phyloP scores from a whole-genome alignment of 805 yeast genomes.

The Soucietia sequanensis region DNA sequence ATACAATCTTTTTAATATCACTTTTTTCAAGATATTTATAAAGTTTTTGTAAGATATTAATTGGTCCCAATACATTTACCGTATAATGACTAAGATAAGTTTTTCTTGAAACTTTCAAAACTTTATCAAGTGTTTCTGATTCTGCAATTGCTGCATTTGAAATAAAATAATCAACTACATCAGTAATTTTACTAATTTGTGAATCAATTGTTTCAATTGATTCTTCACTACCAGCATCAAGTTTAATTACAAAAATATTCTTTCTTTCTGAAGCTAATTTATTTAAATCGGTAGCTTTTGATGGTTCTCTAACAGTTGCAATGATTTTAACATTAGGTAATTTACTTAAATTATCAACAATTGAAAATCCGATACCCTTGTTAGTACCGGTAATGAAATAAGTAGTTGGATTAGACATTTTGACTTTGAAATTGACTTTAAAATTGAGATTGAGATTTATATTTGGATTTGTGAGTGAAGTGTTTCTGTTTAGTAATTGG shows the following conservation, averaged over 20 bases:
- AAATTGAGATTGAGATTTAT: background rate
- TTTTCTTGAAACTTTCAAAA: slow-evolving; percentile 15
- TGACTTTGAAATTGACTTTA: background rate
- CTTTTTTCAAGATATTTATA: slow-evolving; percentile 22
- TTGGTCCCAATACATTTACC: slow-evolving; percentile 29
- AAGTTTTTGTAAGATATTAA: slow-evolving; percentile 24
- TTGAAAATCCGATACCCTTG: slow-evolving; percentile 37
- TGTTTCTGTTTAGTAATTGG: no score
- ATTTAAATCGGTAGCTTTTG: slow-evolving; percentile 16
- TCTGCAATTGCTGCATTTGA: slow-evolving; percentile 34
- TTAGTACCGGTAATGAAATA: slow-evolving; percentile 35
- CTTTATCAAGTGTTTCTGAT: slow-evolving; percentile 10
- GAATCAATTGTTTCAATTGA: slow-evolving; percentile 13
- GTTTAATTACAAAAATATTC: slow-evolving; percentile 17
- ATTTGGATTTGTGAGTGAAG: slow-evolving; percentile 6
- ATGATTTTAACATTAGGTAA: slow-evolving; percentile 31
- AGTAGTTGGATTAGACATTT: slow-evolving; percentile 3
- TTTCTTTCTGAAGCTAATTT: slow-evolving; percentile 9
- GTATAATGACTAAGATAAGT: slow-evolving; percentile 13
- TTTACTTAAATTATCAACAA: slow-evolving; percentile 19
- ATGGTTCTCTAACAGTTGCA: slow-evolving; percentile 36
- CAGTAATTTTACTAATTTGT: slow-evolving; percentile 10
- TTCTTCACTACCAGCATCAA: slow-evolving; percentile 15
- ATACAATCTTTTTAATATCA: slow-evolving; percentile 22
- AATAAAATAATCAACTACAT: slow-evolving; percentile 29